Percentiles rank a stretch among this genome's conserved stretches.
These are phyloP conservation scores for Ceratopteris richardii DNA, from an alignment of 75 land plant genomes.

Conservation along the genomic window DNA sequence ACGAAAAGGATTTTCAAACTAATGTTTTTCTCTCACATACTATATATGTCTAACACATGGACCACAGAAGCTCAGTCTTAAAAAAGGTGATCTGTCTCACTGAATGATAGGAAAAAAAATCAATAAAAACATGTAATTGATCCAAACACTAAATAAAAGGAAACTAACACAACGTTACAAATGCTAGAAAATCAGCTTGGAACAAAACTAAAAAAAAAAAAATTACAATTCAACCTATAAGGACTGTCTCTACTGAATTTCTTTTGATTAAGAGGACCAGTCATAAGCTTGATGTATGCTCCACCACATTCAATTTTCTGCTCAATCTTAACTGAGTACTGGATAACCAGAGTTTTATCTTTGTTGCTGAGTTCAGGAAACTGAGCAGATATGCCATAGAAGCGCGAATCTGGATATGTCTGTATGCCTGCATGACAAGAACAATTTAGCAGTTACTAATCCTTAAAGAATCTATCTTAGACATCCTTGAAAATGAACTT, in stretches of 20 bases:
- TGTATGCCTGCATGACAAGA: slow-evolving; percentile 38
- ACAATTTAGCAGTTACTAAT: not conserved
- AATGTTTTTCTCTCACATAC: no score
- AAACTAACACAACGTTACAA: no score
- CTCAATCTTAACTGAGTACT: slow-evolving; percentile 87
- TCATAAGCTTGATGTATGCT: slow-evolving; percentile 90
- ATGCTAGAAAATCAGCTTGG: no score
- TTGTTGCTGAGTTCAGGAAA: slow-evolving; percentile 88
- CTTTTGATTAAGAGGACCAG: slow-evolving; percentile 86
- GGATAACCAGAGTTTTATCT: slow-evolving; percentile 73
- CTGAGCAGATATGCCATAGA: slow-evolving; percentile 76
- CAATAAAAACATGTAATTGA: no score
- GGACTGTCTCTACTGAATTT: slow-evolving; percentile 93
- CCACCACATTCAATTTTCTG: slow-evolving; percentile 99
- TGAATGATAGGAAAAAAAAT: no score
- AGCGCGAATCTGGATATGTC: slow-evolving; percentile 72
- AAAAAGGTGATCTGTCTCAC: no score
- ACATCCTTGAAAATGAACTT: not conserved
- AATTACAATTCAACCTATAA: no score
- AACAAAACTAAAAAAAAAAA: no score
- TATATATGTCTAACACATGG: no score
- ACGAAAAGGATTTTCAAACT: no score
- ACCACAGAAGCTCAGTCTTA: no score
- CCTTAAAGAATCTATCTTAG: not conserved
- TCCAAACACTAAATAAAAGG: no score